phyloP scores from a whole-genome alignment of 768 basidiomycete genomes.

The Naganishia friedmannii region DNA sequence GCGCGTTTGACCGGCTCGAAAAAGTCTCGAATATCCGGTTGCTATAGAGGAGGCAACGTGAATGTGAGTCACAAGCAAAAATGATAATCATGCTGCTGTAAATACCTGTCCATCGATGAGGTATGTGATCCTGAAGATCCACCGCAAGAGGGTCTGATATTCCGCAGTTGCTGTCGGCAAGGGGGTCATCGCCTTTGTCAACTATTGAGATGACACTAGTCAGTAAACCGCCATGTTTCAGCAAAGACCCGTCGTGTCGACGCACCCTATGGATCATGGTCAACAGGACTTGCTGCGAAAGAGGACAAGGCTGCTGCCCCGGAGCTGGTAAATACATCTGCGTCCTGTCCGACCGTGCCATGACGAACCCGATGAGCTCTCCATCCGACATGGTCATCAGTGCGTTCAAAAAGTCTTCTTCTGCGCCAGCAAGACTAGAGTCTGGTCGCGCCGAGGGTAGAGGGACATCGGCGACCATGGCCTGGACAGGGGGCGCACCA shows the following conservation, averaged over 20 bases:
- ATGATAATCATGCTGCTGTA: background rate
- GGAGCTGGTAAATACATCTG: constrained; percentile 37
- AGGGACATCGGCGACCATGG: background rate
- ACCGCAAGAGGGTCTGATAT: constrained; percentile 11
- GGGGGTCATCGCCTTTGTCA: constrained; percentile 13
- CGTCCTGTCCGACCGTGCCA: constrained; percentile 31
- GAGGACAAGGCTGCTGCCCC: constrained; percentile 30
- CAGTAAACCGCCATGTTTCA: background rate
- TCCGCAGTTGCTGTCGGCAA: constrained; percentile 7
- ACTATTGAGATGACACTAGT: background rate
- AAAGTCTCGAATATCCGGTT: constrained; percentile 11
- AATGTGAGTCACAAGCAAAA: background rate
- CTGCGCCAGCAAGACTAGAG: constrained; percentile 30
- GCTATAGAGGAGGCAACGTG: background rate
- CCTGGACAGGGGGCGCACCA: background rate
- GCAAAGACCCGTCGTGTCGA: background rate
- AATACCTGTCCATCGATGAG: constrained; percentile 16
- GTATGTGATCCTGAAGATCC: constrained; percentile 9
- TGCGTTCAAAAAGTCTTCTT: constrained; percentile 42
- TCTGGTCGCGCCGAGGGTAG: constrained; percentile 1
- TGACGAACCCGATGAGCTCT: constrained; percentile 36
- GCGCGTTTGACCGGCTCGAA: constrained; percentile 19
- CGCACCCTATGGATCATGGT: constrained; percentile 47
- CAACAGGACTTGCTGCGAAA: constrained; percentile 46
- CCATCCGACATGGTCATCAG: constrained; percentile 32